Base-by-base conservation (phyloP, 2,329 filamentous ascomycete species). In the Trichoderma hamatum region DNA sequence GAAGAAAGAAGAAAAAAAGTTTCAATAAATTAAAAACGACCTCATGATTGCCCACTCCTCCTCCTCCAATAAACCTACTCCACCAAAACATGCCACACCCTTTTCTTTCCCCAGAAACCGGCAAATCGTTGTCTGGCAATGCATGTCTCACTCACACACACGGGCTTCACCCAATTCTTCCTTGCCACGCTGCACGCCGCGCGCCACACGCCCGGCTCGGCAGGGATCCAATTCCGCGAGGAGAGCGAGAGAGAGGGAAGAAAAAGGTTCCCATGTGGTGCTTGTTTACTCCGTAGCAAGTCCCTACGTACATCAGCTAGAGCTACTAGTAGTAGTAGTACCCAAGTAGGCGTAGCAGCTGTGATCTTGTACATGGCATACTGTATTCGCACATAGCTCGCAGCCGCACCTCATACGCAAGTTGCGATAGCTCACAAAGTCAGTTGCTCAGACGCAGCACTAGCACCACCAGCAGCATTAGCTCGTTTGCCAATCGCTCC, bases 61-160 rank as follows among this genome's bases (percentile, higher is more conserved):
- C 34, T 19, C 24, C 26, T n/a, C 46, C 51, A 54, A 54, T 39
- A 28, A 28, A 43, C 19, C 16, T 9, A 7, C 56, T 60, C 56
- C 56, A 60, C 56, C 56, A 60, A 60, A 43, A 60, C 56, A 60
- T 21, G n/a, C 32, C n/a, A 60, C n/a, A 13, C 51, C 43, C 24
- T 21, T 34, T 52, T 32, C 46, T 21, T 64, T 64, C 61, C 61
- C 61, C 61, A 64, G 61, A 64, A 55, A 64, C 61, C 61, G 61
- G 61, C 61, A 64, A 54, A 26, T 36, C 61, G n/a, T 63, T 43
- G 46, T 51, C 58, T 13, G 39, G 39, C 58, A 61, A 21, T 46
- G 58, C 58, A 59, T 59, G 55, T 59, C 32, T 59, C 55, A 58
- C 55, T 32, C n/a, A 26, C 21, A 32, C 46, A 24, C 39, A 43